Base-by-base conservation (phyloP, 169 alveolate genomes). In the Cystoisospora suis region DNA sequence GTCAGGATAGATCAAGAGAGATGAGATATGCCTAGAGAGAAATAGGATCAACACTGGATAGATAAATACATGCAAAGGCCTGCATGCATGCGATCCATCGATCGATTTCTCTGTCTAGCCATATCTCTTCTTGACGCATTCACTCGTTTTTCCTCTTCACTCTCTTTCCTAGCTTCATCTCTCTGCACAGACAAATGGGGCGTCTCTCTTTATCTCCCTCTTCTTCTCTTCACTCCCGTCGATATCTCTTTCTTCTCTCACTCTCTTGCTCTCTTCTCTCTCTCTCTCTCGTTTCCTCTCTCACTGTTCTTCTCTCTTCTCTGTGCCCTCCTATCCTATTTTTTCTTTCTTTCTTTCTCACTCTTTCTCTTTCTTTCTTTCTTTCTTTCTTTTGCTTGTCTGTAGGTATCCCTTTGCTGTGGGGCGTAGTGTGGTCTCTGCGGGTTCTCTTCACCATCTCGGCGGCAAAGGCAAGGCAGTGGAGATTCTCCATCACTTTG, bases 401-500 rank as follows among this genome's bases (percentile, higher is more conserved):
- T 75, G 6, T 72, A 81, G 88, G 27, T 42, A 32, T 29, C 90
- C 93, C 65, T 77, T 89, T 58, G 93, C 93, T 59, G 89, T 89
- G 40, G 93, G 93, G 40, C 23, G 86, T 32, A 79, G 85, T n/a
- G 85, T 44, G 46, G 59, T 85, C 32, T 9, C 58, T 40, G 93
- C 81, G 44, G 77, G 72, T n/a, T 65, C 89, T 20, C 47, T 89
- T 40, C 86, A 46, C 32, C 85, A 53, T 3, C 75, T 81, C 45
- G 93, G 81, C 3, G 89, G 75, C 61, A 89, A 89, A 38, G 93
- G 93, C 5, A 89, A 69, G 77, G 85, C 85, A 23, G 46, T 89
- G 1, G 93, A 89, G 49, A 42, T 89, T 32, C 27, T 79, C 1
- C 93, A 89, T 69, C 47, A 17, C 34, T 58, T 77, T 17, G 93